Conservation (phyloP, 2,329 filamentous ascomycete genomes). For the Arthroderma sp. region DNA sequence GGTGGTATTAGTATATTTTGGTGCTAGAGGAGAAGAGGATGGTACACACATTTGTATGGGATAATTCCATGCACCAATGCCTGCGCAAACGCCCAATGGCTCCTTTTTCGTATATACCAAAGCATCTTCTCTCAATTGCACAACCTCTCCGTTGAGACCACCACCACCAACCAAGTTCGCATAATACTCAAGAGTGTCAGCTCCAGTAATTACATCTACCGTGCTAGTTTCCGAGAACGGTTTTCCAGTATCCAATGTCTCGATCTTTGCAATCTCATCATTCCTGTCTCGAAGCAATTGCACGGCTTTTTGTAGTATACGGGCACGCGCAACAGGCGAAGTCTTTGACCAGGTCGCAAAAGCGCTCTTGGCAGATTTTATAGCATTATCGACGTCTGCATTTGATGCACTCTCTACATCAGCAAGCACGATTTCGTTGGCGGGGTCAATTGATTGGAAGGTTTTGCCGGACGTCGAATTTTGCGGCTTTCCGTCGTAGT, state of each 20-base stretch:
- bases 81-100: conserved; percentile 68
- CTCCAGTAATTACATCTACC: conserved; percentile 71
- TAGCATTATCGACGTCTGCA: conserved; percentile 56
- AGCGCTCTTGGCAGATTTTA: conserved; percentile 56
- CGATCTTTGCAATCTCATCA: conserved; percentile 62
- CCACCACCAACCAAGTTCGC: conserved; percentile 65
- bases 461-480: conserved; percentile 45
- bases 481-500: conserved; percentile 60
- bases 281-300: conserved; percentile 61
- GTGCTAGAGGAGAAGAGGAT: neutral
- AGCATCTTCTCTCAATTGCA: conserved; percentile 58
- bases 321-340: conserved; percentile 58
- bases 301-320: conserved; percentile 66
- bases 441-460: conserved; percentile 63
- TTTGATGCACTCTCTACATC: conserved; percentile 58
- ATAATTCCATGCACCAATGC: conserved; percentile 87
- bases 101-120: conserved; percentile 76
- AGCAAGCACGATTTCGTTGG: conserved; percentile 54
- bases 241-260: conserved; percentile 79
- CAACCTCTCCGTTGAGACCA: conserved; percentile 68
- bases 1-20: neutral
- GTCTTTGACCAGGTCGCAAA: conserved; percentile 67
- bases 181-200: conserved; percentile 77
- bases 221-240: conserved; percentile 71
- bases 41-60: conserved; percentile 59